These are phyloP conservation scores for Saturnispora zaruensis DNA, from an alignment of 805 yeast genomes.

Conservation along the genomic window DNA sequence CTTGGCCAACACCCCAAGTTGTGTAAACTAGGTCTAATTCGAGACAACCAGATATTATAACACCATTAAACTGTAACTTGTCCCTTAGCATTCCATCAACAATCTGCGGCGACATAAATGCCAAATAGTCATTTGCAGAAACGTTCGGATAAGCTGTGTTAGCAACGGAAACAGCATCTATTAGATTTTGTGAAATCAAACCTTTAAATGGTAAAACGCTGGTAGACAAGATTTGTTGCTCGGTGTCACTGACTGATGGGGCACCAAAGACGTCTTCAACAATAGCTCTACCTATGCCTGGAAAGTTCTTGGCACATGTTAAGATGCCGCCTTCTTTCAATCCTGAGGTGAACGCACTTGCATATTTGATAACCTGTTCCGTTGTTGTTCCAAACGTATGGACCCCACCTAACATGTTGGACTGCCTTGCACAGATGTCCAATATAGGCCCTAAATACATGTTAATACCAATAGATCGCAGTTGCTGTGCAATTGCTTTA, in stretches of 20 bases:
- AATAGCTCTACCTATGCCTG: constrained; percentile 56
- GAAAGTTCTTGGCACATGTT: constrained; percentile 56
- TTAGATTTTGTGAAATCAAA: constrained; percentile 34
- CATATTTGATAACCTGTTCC: constrained; percentile 48
- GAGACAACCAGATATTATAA: constrained; percentile 51
- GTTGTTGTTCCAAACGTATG: constrained; percentile 54
- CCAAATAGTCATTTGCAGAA: constrained; percentile 53
- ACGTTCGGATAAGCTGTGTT: constrained; percentile 59
- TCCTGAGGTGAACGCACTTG: constrained; percentile 45
- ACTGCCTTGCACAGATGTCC: constrained; percentile 48
- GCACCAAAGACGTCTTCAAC: constrained; percentile 49
- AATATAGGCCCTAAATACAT: constrained; percentile 54
- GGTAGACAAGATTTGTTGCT: constrained; percentile 42
- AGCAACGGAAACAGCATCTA: constrained; percentile 52
- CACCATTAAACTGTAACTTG: constrained; percentile 46
- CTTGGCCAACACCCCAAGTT: constrained; percentile 60
- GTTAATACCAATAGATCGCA: constrained; percentile 46
- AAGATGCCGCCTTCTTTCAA: constrained; percentile 44
- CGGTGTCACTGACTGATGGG: constrained; percentile 50
- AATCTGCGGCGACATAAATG: constrained; percentile 49
- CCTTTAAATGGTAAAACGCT: constrained; percentile 44
- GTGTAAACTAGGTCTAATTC: constrained; percentile 57
- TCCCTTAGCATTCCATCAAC: constrained; percentile 42
- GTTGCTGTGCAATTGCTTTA: constrained; percentile 45
- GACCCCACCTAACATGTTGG: constrained; percentile 51